A percentile compares a stretch with the other conserved stretches of the same genome.
Conservation (phyloP, 2,329 filamentous ascomycete genomes). For the Cladosporium velox region DNA sequence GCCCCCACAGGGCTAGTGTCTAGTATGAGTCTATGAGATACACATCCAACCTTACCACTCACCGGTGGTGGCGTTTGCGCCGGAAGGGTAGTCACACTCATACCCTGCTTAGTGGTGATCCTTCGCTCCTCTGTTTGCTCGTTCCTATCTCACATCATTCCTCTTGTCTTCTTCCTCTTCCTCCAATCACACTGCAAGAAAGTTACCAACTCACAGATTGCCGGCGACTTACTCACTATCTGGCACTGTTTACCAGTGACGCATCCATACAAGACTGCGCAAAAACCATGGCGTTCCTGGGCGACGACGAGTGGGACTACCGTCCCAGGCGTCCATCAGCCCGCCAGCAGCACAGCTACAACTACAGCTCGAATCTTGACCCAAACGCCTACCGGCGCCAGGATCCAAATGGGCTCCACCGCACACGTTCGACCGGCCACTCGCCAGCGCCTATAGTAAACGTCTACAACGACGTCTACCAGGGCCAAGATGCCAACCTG, state of each 20-base stretch:
- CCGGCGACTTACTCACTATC: background rate
- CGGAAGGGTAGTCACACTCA: constrained; percentile 9
- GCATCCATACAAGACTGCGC: background rate
- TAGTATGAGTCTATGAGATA: constrained; percentile 8
- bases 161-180: background rate
- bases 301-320: constrained; percentile 15
- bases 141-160: background rate
- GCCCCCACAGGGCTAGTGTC: constrained; percentile 20
- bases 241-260: background rate
- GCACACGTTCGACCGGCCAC: constrained; percentile 48
- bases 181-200: constrained; percentile 10
- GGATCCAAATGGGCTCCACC: constrained; percentile 37
- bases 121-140: constrained; percentile 10
- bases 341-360: constrained; percentile 11
- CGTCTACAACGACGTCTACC: constrained; percentile 48
- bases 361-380: constrained; percentile 14
- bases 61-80: constrained; percentile 13
- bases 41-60: constrained; percentile 13
- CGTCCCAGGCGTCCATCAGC: constrained; percentile 9
- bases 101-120: constrained; percentile 3
- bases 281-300: constrained; percentile 14
- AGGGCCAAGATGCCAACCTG: constrained; percentile 34
- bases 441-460: constrained; percentile 48
- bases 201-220: background rate
- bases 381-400: constrained; percentile 11